Base-by-base conservation (phyloP, 345 rosid genomes). In the Salix exigua region DNA sequence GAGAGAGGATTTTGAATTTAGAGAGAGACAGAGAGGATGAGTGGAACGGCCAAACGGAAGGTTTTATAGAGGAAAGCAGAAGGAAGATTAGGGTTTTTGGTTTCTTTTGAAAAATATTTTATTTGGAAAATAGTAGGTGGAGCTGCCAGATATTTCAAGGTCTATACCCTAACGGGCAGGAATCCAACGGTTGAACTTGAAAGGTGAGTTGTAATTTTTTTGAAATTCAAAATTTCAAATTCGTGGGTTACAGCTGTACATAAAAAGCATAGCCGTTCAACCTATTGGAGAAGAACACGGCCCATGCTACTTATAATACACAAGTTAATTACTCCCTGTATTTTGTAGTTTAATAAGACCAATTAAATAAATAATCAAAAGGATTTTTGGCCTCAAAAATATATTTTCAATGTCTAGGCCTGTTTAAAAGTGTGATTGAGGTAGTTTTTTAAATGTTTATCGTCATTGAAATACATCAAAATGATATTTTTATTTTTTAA, bases 211-310 rank as follows among this genome's bases (percentile, higher is more conserved):
- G 11, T 37, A 2, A 46, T 65, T 35, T 35, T 5, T 35, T 77
- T 77, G 33, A 66, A 77, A 71, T 50, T 77, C 66, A 33, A 71
- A 65, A 35, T 77, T 61, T 38, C 19, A 72, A 58, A n/a, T 44
- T 44, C 7, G 69, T 25, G n/a, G 18, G 55, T 23, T 44, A 65
- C 75, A 77, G 75, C 80, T 77, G 80, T 64, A 37, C 8, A 5
- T 64, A 19, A 76, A 72, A 26, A 2, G 18, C 35, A 28, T 7
- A 9, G 30, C 17, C 31, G 11, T 2, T 31, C 4, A 8, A 40
- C 31, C 44, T 51, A 16, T 12, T 9, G 9, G 6, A 2, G 11
- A 53, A 10, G 31, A 72, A 30, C 18, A 74, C 71, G 48, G 58
- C 60, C 28, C 62, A 23, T n/a, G 6, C 28, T 23, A 8, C 13